These are phyloP conservation scores for Aciculoconidium aculeatum DNA, from an alignment of 805 yeast species.

Conservation along the genomic window DNA sequence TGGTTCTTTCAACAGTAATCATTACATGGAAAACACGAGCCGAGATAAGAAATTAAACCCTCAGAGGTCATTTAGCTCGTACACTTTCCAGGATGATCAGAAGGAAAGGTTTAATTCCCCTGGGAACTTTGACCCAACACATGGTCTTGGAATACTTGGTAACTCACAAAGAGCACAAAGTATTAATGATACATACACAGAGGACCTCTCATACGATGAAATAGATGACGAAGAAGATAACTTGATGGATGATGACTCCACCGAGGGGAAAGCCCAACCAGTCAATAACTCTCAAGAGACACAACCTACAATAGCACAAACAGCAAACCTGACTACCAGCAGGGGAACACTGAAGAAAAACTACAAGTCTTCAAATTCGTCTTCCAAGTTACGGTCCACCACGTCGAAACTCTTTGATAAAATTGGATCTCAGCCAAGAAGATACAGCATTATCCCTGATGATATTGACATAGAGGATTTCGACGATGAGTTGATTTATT, in stretches of 20 bases:
- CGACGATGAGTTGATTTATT: constrained; percentile 47
- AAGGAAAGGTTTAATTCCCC: no score
- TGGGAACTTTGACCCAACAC: constrained; percentile 2
- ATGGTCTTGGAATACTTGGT: constrained; percentile 12
- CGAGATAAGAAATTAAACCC: constrained; percentile 9
- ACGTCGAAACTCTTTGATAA: constrained; percentile 70
- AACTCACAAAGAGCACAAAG: constrained; percentile 10
- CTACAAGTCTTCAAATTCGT: constrained; percentile 26
- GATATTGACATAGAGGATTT: constrained; percentile 50
- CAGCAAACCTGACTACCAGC: constrained; percentile 11
- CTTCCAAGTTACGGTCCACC: constrained; percentile 53
- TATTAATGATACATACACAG: constrained; percentile 20
- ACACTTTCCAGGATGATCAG: constrained; percentile 10
- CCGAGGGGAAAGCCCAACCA: constrained; percentile 20
- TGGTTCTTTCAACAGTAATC: constrained; percentile 18
- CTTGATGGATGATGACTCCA: constrained; percentile 23
- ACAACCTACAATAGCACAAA: not conserved
- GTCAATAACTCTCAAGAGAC: constrained; percentile 1
- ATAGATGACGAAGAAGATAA: constrained; percentile 15
- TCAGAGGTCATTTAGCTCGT: constrained; percentile 11
- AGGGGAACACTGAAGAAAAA: constrained; percentile 20
- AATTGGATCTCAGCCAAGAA: constrained; percentile 64
- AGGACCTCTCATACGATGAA: constrained; percentile 22
- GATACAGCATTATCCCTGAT: constrained; percentile 68
- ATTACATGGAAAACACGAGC: constrained; percentile 16